Conservation (phyloP, 371 early-diverging fungal genomes). For the Haplosporangium sp. region DNA sequence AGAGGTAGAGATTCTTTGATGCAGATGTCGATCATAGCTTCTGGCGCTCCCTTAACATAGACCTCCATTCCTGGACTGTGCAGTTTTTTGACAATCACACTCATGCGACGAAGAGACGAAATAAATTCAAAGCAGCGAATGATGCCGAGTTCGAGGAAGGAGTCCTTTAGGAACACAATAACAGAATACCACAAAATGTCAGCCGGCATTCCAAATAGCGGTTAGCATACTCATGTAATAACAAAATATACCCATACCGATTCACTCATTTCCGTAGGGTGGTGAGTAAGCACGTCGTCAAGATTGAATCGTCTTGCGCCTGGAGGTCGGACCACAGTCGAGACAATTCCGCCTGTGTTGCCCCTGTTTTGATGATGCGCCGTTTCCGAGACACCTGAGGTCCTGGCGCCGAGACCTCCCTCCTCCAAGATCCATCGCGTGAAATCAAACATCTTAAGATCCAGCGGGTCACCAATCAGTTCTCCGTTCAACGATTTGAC, state of each 20-base stretch:
- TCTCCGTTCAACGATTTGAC: constrained; percentile 92
- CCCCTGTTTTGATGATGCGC: constrained; percentile 12
- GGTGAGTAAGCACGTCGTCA: constrained; percentile 39
- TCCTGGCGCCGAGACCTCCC: constrained; percentile 60
- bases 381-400: constrained; percentile 17
- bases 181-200: neutral
- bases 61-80: constrained; percentile 81
- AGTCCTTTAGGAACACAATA: constrained; percentile 8
- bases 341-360: constrained; percentile 66
- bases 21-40: constrained; percentile 91
- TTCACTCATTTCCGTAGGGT: constrained; percentile 17
- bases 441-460: constrained; percentile 98
- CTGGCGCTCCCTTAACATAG: constrained; percentile 98
- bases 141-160: constrained; percentile 85
- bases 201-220: neutral
- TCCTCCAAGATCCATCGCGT: constrained; percentile 94
- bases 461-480: constrained; percentile 98
- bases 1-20: constrained; percentile 79
- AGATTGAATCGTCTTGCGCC: constrained; percentile 62
- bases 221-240: neutral
- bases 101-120: constrained; percentile 92
- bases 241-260: constrained; percentile 15
- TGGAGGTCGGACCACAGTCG: constrained; percentile 91
- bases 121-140: constrained; percentile 97
- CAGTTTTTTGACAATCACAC: constrained; percentile 88